Percentiles rank a stretch among this genome's conserved stretches.
Conservation (phyloP, 768 basidiomycete genomes). For the Lactifluus hygrophoroides region DNA sequence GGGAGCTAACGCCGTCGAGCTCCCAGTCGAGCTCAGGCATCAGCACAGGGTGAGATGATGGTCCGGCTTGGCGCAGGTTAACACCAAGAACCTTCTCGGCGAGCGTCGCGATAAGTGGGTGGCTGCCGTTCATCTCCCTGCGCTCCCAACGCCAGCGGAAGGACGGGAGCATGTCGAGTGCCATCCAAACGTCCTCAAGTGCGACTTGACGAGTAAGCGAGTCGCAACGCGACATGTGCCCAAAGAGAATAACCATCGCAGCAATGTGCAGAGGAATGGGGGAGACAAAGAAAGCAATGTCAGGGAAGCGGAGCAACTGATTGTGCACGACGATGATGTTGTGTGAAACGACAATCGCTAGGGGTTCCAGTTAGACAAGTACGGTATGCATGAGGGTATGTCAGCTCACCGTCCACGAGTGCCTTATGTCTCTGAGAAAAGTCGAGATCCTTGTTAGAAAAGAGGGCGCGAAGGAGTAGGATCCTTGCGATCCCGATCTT, state of each 20-base stretch:
- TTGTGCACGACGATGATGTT: slow-evolving; percentile 82
- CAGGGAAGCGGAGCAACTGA: slow-evolving; percentile 74
- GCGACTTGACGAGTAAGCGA: slow-evolving; percentile 55
- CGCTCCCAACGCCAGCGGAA: slow-evolving; percentile 92
- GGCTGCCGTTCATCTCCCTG: slow-evolving; percentile 68
- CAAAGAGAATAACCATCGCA: slow-evolving; percentile 86
- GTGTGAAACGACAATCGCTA: slow-evolving; percentile 80
- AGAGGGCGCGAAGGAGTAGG: slow-evolving; percentile 66
- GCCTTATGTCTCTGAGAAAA: slow-evolving; percentile 61
- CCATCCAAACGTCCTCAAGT: slow-evolving; percentile 78
- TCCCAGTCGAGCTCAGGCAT: slow-evolving; percentile 41
- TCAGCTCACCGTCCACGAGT: slow-evolving; percentile 59
- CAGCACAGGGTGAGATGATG: slow-evolving; percentile 30
- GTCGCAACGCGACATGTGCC: slow-evolving; percentile 73
- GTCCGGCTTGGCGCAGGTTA: slow-evolving; percentile 52
- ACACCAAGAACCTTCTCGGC: slow-evolving; percentile 75
- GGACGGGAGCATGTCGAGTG: slow-evolving; percentile 79
- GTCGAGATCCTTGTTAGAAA: slow-evolving; percentile 64
- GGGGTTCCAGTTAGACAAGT: slow-evolving; percentile 1
- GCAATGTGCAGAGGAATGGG: slow-evolving; percentile 85
- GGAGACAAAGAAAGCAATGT: slow-evolving; percentile 82
- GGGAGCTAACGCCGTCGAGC: slow-evolving; percentile 24
- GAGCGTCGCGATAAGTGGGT: slow-evolving; percentile 76
- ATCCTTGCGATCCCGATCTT: slow-evolving; percentile 80
- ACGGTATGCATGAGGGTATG: background rate